phyloP scores from a whole-genome alignment of 108 stramenopile genomes.

The Mediolabrus comicus region DNA sequence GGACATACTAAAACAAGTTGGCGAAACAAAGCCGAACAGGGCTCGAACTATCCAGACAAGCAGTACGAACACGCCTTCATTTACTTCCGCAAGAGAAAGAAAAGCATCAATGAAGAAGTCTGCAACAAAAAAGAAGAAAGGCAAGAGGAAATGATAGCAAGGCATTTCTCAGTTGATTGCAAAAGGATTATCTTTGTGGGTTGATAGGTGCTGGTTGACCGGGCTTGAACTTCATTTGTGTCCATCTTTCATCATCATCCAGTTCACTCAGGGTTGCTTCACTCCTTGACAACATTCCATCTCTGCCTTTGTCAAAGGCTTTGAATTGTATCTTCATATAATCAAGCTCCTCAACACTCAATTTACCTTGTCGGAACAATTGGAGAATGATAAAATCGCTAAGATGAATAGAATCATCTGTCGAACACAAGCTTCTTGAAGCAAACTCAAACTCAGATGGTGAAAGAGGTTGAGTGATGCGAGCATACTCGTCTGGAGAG shows the following conservation, averaged over 20 bases:
- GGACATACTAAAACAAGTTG: constrained; percentile 15
- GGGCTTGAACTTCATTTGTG: neutral
- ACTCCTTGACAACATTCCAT: constrained; percentile 20
- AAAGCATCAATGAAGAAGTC: constrained; percentile 48
- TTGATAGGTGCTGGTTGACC: neutral
- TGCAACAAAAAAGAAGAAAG: constrained; percentile 28
- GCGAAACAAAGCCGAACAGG: constrained; percentile 5
- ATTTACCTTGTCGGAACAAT: constrained; percentile 51
- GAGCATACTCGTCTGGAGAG: constrained; percentile 39
- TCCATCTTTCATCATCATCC: neutral
- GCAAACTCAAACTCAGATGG: constrained; percentile 45
- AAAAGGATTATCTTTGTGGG: neutral
- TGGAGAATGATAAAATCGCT: constrained; percentile 58
- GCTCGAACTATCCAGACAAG: neutral
- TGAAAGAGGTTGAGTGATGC: constrained; percentile 29
- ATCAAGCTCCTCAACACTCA: constrained; percentile 24
- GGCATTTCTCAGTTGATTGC: no score
- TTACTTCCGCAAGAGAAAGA: constrained; percentile 54
- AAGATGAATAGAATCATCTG: constrained; percentile 28
- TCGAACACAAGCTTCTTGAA: constrained; percentile 16
- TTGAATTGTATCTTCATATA: constrained; percentile 50
- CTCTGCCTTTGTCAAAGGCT: constrained; percentile 30
- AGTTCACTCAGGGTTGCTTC: neutral
- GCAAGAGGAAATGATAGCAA: constrained; percentile 16
- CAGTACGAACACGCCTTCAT: constrained; percentile 11